Conservation (phyloP, 495 filamentous ascomycete species). For the Aspergillus kassunensis region DNA sequence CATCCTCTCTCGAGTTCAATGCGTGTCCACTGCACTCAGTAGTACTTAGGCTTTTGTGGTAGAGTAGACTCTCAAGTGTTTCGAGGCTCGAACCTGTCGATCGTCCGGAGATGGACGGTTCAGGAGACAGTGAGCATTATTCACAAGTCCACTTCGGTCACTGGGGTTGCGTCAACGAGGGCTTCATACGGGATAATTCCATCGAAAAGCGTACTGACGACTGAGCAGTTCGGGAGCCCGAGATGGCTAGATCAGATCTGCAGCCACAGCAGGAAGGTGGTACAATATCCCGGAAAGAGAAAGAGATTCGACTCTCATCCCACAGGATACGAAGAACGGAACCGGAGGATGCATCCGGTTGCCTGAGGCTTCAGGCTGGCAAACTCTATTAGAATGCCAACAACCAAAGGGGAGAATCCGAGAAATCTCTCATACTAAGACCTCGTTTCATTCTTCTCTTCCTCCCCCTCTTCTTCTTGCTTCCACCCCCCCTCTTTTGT, state of each 20-base stretch:
- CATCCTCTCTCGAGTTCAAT: no score
- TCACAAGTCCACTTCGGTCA: no score
- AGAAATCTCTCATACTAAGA: not conserved
- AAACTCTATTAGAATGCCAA: not conserved
- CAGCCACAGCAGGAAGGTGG: not conserved
- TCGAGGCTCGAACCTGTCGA: no score
- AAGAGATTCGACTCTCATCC: not conserved
- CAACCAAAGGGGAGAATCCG: not conserved
- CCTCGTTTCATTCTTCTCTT: not conserved
- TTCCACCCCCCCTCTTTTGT: not conserved
- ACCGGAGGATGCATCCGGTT: not conserved
- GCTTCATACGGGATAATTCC: no score
- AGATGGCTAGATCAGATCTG: not conserved
- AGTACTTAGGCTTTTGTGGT: no score
- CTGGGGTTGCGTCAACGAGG: no score
- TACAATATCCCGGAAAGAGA: not conserved
- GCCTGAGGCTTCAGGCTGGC: not conserved
- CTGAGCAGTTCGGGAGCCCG: not conserved
- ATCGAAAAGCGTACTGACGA: no score
- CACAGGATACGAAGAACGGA: no score
- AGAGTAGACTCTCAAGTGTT: no score
- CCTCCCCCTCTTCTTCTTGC: not conserved
- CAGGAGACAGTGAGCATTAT: no score
- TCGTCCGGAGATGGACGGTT: not conserved
- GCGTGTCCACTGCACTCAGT: no score